Conservation (phyloP, 805 yeast genomes). For the Metschnikowia corniflorae region DNA sequence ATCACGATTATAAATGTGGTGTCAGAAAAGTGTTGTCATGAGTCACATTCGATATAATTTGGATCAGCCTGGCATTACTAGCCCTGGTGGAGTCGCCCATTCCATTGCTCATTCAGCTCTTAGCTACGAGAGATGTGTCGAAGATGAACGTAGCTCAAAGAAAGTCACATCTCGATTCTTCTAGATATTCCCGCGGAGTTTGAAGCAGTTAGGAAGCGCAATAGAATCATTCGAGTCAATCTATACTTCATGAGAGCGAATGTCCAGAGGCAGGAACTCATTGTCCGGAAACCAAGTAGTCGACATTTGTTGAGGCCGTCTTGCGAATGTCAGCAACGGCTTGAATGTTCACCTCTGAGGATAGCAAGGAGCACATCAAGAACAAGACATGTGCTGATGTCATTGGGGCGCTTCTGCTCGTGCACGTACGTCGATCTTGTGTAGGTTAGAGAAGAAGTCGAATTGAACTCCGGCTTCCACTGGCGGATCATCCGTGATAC, state of each 20-base stretch:
- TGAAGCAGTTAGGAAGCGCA: conserved; percentile 35
- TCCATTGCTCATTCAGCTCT: too few species aligned
- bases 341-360: conserved; percentile 27
- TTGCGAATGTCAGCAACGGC: conserved; percentile 27
- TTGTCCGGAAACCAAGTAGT: conserved; percentile 5
- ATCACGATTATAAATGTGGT: too few species aligned
- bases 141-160: too few species aligned
- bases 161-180: too few species aligned
- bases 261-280: conserved; percentile 5
- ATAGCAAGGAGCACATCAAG: conserved; percentile 31
- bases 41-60: too few species aligned
- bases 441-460: conserved; percentile 11
- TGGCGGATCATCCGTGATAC: conserved; percentile 2
- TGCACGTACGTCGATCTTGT: conserved; percentile 25
- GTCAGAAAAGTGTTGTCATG: too few species aligned
- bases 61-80: too few species aligned
- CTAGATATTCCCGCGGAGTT: conserved; percentile 34
- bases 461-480: conserved; percentile 9
- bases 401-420: conserved; percentile 27
- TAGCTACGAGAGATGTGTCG: too few species aligned
- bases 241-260: conserved; percentile 19
- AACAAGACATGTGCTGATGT: conserved; percentile 18
- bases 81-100: too few species aligned
- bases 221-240: conserved; percentile 32
- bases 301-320: conserved; percentile 2